Evolutionary conservation across 352 stramenopile genomes (phyloP).

Genomic region (Pythium dissotocum): DNA sequence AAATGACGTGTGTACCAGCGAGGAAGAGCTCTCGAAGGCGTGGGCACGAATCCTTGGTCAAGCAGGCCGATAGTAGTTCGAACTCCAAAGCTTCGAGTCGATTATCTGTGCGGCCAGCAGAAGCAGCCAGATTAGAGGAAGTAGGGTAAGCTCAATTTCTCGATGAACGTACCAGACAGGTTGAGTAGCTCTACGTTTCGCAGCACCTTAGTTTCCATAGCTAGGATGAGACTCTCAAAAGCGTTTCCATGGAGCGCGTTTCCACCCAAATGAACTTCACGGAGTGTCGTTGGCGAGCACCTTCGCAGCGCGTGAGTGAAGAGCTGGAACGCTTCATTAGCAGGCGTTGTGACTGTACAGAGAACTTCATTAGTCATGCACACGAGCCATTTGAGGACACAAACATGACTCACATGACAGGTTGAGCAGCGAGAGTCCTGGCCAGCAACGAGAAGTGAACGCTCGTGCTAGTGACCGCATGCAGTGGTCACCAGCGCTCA

Average conservation of each 20-base stretch:
- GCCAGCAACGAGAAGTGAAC: conserved; percentile 4
- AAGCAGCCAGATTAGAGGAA: not conserved
- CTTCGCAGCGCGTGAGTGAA: not conserved
- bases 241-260: conserved; percentile 12
- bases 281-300: not conserved
- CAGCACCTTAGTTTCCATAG: conserved; percentile 1
- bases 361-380: not conserved
- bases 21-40: conserved; percentile 14
- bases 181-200: conserved; percentile 16
- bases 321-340: conserved; percentile 4
- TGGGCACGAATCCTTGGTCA: conserved; percentile 16
- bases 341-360: conserved; percentile 18
- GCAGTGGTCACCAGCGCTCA: conserved; percentile 9
- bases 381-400: not conserved
- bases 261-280: conserved; percentile 12
- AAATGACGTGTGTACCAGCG: not conserved
- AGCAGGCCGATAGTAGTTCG: conserved; percentile 12
- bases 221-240: conserved; percentile 10
- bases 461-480: conserved; percentile 10
- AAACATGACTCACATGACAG: conserved; percentile 27
- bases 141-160: not conserved
- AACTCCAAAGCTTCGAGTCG: conserved; percentile 16
- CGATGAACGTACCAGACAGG: conserved; percentile 16
- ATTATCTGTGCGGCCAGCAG: conserved; percentile 18
- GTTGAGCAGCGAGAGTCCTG: conserved; percentile 23